Evolutionary conservation across 768 basidiomycete genomes (phyloP), one percentile per base, ranked within the genome.

Genomic region (Boletus rubropictus): DNA sequence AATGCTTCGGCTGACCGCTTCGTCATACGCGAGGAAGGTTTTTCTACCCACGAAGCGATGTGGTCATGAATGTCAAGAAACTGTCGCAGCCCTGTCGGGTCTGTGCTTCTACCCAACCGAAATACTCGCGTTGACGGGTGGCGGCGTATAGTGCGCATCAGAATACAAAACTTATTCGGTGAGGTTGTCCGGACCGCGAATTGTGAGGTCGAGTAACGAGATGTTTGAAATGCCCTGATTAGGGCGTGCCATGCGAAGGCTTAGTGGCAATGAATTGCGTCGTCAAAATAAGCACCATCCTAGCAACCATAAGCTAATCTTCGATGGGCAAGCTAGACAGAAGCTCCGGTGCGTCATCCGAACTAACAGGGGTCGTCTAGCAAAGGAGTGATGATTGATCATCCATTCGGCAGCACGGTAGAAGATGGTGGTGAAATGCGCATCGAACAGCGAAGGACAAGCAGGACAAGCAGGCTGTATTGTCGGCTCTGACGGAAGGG

Each of bases 131-230:
- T 7, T 80, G 74, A 8, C 78, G 77, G 46, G 93, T 79, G 59
- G 79, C 81, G 49, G 71, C 66, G 63, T 92, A 95, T 6, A 83
- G 70, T 31, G 73, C 75, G 80, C 62, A 94, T 89, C 51, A 82
- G 70, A 37, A 93, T 67, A n/a, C 84, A 81, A 36, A 95, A 71
- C n/a, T 56, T 94, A 90, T 35, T 90, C 80, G 0, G 90, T 90
- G 28, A 95, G 58, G 46, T 84, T 80, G 18, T 75, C 59, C 2
- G 88, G 74, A 54, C 87, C 82, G 49, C 86, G 71, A 53, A 36
- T 29, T 14, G 80, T 77, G 11, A 79, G 60, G 15, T 34, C 34
- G 8, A 46, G n/a, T 7, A 24, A 24, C 14, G 32, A 37, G 27
- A 27, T n/a, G 28, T 50, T 12, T 27, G 42, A 25, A 40, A 17